Percentiles rank a stretch among this genome's conserved stretches.
Evolutionary conservation across 306 rosid species (phyloP).

Genomic region (Citrullus amarus): DNA sequence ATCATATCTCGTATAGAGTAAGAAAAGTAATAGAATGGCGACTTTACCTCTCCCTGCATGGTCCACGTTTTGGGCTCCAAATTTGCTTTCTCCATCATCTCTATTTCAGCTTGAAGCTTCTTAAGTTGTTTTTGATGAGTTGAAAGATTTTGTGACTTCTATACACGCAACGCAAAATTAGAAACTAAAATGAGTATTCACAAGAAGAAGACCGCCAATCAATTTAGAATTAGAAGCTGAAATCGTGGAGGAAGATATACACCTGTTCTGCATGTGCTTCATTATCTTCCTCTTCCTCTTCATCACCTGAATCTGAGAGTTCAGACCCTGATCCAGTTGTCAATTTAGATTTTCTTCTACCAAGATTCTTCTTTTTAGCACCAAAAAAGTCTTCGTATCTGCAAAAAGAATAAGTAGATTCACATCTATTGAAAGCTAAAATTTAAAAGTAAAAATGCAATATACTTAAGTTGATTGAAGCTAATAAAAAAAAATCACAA

Average conservation of each 20-base stretch:
- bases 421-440: neutral
- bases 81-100: constrained; percentile 65
- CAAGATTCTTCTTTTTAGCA: constrained; percentile 27
- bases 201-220: neutral
- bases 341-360: constrained; percentile 26
- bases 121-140: constrained; percentile 53
- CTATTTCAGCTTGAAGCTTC: constrained; percentile 50
- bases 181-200: neutral
- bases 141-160: constrained; percentile 44
- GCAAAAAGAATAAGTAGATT: constrained; percentile 10
- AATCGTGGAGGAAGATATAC: neutral
- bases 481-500: neutral
- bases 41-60: constrained; percentile 86
- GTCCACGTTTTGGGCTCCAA: constrained; percentile 77
- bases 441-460: neutral
- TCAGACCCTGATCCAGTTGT: constrained; percentile 28
- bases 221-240: neutral
- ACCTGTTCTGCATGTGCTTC: constrained; percentile 33
- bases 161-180: neutral
- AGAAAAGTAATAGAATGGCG: neutral
- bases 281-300: constrained; percentile 20
- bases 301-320: constrained; percentile 26
- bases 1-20: neutral
- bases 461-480: neutral
- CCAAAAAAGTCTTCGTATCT: constrained; percentile 75